Evolutionary conservation across 441 rosid species (phyloP).

Genomic region (Gossypium armourianum): DNA sequence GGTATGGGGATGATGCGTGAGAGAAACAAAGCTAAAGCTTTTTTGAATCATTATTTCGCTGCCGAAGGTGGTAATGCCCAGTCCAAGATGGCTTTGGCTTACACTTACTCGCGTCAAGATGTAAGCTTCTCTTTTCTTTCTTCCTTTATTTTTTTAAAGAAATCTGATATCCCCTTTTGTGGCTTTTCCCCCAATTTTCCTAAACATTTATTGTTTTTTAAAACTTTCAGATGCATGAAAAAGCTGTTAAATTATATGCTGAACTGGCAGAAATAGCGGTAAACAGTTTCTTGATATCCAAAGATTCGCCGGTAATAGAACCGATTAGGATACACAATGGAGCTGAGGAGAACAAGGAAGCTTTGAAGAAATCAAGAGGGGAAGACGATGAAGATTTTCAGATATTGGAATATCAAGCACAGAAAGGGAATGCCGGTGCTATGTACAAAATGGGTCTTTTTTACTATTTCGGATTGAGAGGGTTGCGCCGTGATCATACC

Average conservation of each 20-base stretch:
- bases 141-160: not conserved
- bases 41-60: slow-evolving; percentile 65
- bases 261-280: slow-evolving; percentile 90
- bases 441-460: slow-evolving; percentile 84
- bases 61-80: slow-evolving; percentile 66
- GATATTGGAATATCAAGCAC: slow-evolving; percentile 90
- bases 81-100: slow-evolving; percentile 87
- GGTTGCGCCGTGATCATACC: slow-evolving; percentile 71
- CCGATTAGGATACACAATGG: slow-evolving; percentile 83
- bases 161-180: not conserved
- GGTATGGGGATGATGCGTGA: slow-evolving; percentile 68
- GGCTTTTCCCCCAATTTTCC: not conserved
- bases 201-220: slow-evolving; percentile 8
- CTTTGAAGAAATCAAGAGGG: slow-evolving; percentile 73
- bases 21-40: slow-evolving; percentile 57
- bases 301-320: slow-evolving; percentile 82
- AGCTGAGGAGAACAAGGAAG: slow-evolving; percentile 90
- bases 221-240: slow-evolving; percentile 61
- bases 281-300: slow-evolving; percentile 77
- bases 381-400: slow-evolving; percentile 96
- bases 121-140: slow-evolving; percentile 31
- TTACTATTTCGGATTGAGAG: slow-evolving; percentile 92
- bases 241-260: slow-evolving; percentile 67
- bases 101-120: slow-evolving; percentile 70
- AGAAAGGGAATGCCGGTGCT: slow-evolving; percentile 75